These are phyloP conservation scores for Termitomyces sp. DNA, from an alignment of 768 basidiomycete species.

Conservation along the genomic window DNA sequence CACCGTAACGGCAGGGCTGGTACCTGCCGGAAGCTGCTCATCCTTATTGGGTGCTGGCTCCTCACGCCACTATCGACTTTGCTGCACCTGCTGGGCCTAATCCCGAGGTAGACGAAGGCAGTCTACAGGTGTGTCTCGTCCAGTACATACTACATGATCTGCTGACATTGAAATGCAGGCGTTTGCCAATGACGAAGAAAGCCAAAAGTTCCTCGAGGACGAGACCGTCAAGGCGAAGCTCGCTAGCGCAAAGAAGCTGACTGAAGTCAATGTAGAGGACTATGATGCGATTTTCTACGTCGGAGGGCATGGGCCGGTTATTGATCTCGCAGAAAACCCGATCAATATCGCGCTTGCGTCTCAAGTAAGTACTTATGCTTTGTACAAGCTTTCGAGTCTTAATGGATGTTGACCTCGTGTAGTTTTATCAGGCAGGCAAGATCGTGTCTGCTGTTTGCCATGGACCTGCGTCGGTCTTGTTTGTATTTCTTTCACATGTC, in stretches of 20 bases:
- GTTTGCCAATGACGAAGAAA: conserved; percentile 48
- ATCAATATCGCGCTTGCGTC: conserved; percentile 52
- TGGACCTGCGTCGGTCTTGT: conserved; percentile 55
- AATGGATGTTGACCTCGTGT: neutral
- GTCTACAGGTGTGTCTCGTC: conserved; percentile 36
- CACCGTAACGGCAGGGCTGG: conserved; percentile 48
- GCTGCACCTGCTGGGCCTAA: conserved; percentile 60
- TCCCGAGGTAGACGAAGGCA: conserved; percentile 60
- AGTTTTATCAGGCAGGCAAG: conserved; percentile 70
- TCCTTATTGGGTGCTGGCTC: conserved; percentile 54
- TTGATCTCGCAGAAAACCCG: conserved; percentile 60
- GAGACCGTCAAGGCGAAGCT: conserved; percentile 45
- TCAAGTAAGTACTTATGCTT: conserved; percentile 46
- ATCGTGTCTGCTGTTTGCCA: conserved; percentile 74
- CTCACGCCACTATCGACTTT: conserved; percentile 49
- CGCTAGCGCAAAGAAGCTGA: conserved; percentile 51
- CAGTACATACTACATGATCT: too few relatives aligned
- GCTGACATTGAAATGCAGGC: too few relatives aligned
- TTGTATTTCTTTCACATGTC: neutral
- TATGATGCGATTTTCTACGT: conserved; percentile 76
- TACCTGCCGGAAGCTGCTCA: conserved; percentile 76
- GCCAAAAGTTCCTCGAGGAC: conserved; percentile 56
- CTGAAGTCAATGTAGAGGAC: conserved; percentile 50
- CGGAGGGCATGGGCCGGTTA: conserved; percentile 74
- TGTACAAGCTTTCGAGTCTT: too few relatives aligned